Evolutionary conservation across 129 eudicot species (phyloP).

Genomic region (Silybum marianum): DNA sequence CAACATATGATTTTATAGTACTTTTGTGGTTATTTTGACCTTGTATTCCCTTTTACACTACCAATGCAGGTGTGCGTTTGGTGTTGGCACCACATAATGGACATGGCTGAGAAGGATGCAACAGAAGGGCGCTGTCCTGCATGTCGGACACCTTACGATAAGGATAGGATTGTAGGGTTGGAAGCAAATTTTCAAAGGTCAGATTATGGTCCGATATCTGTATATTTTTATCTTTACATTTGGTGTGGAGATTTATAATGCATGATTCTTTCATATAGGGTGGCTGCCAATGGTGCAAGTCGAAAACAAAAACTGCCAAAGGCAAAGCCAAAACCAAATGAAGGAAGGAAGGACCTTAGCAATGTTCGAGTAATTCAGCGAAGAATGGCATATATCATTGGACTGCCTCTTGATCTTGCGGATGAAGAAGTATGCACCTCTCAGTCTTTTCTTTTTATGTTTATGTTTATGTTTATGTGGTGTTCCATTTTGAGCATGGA

Average conservation of each 20-base stretch:
- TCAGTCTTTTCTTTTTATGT: background rate
- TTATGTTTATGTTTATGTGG: background rate
- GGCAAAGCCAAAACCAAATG: conserved; percentile 68
- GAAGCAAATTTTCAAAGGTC: conserved; percentile 78
- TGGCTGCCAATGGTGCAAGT: conserved; percentile 45
- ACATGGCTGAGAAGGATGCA: conserved; percentile 91
- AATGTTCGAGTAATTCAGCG: conserved; percentile 83
- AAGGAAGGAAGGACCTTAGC: conserved; percentile 73
- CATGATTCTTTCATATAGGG: conserved; percentile 48
- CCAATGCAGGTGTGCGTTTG: conserved; percentile 76
- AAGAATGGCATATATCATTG: conserved; percentile 84
- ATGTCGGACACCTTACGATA: conserved; percentile 74
- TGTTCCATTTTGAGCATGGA: background rate
- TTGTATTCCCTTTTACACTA: background rate
- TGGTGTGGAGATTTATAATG: conserved; percentile 11
- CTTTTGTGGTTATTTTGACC: background rate
- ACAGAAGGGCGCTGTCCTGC: conserved; percentile 92
- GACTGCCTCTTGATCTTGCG: conserved; percentile 79
- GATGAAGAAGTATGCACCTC: conserved; percentile 73
- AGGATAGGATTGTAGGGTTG: conserved; percentile 71
- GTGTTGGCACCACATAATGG: conserved; percentile 97
- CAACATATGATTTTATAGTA: background rate
- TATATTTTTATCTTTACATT: conserved; percentile 2
- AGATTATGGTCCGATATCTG: conserved; percentile 9
- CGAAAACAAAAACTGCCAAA: conserved; percentile 64